Evolutionary conservation across 2,329 filamentous ascomycete genomes (phyloP).

Genomic region (Fusarium virguliforme): DNA sequence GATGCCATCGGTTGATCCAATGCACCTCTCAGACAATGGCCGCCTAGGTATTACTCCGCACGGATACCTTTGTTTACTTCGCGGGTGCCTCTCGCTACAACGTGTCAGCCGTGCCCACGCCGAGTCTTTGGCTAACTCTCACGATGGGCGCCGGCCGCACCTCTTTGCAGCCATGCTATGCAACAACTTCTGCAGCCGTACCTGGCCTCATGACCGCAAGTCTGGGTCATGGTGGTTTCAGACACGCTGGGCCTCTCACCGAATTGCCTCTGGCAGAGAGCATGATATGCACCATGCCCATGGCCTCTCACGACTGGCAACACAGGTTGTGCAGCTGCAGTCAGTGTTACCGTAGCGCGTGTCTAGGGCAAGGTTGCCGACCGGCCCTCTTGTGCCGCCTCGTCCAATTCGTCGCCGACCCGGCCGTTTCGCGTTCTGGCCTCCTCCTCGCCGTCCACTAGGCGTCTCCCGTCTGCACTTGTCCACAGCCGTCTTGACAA

Average conservation of each 20-base stretch:
- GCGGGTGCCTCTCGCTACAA: conserved; percentile 2
- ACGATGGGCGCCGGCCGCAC: conserved; percentile 20
- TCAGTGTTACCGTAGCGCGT: conserved; percentile 43
- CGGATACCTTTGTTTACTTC: conserved; percentile 9
- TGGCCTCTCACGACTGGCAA: conserved; percentile 35
- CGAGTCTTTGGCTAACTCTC: conserved; percentile 23
- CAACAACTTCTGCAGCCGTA: conserved; percentile 34
- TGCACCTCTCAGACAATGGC: conserved; percentile 17
- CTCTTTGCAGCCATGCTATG: conserved; percentile 26
- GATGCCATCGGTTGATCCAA: conserved; percentile 18
- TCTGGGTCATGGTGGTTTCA: conserved; percentile 32
- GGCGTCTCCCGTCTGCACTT: conserved; percentile 30
- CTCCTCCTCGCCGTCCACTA: conserved; percentile 34
- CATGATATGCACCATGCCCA: conserved; percentile 38
- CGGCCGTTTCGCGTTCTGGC: conserved; percentile 40
- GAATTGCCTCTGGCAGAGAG: conserved; percentile 27
- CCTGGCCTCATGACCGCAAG: conserved; percentile 32
- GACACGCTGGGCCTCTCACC: conserved; percentile 22
- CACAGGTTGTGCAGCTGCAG: conserved; percentile 41
- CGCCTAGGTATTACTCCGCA: conserved; percentile 2
- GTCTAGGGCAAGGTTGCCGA: conserved; percentile 41
- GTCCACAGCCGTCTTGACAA: conserved; percentile 48
- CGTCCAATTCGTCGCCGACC: conserved; percentile 35
- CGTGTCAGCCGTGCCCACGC: conserved; percentile 32
- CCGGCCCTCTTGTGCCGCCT: conserved; percentile 34